A percentile compares a stretch with the other conserved stretches of the same genome.
These are phyloP conservation scores for Apophysomyces ossiformis DNA, from an alignment of 371 early-diverging fungal species.

Conservation along the genomic window DNA sequence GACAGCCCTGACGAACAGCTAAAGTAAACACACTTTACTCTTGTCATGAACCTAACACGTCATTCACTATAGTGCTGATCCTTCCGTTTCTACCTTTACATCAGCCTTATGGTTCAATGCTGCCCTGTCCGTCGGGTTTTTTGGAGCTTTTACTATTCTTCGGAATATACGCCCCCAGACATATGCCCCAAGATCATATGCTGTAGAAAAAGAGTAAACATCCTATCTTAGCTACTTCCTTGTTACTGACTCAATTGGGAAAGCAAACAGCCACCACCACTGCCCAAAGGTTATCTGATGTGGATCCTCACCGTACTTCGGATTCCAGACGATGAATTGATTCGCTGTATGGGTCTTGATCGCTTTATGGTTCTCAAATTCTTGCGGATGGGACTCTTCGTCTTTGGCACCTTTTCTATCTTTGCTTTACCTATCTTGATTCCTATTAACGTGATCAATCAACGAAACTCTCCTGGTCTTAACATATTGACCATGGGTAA, in stretches of 20 bases:
- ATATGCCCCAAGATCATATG: slow-evolving; percentile 74
- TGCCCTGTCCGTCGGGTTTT: slow-evolving; percentile 57
- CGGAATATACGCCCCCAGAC: slow-evolving; percentile 60
- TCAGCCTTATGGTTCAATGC: slow-evolving; percentile 74
- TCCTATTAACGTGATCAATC: slow-evolving; percentile 65
- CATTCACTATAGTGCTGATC: slow-evolving; percentile 35
- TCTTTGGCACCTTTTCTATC: slow-evolving; percentile 61
- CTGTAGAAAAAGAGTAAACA: slow-evolving; percentile 62
- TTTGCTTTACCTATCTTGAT: slow-evolving; percentile 68
- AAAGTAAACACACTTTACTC: not conserved
- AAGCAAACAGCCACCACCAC: slow-evolving; percentile 54
- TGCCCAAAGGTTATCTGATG: slow-evolving; percentile 52
- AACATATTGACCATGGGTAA: slow-evolving; percentile 70
- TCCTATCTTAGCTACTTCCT: not conserved
- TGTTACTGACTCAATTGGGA: slow-evolving; percentile 30
- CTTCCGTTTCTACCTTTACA: slow-evolving; percentile 60
- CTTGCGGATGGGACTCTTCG: slow-evolving; percentile 60
- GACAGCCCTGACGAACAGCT: slow-evolving; percentile 13
- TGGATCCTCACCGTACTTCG: slow-evolving; percentile 69
- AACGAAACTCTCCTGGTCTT: slow-evolving; percentile 44
- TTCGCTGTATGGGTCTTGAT: slow-evolving; percentile 73
- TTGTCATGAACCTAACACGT: not conserved
- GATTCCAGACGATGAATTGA: slow-evolving; percentile 60
- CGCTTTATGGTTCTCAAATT: slow-evolving; percentile 81
- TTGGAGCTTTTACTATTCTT: slow-evolving; percentile 63